phyloP scores from a whole-genome alignment of 2,329 filamentous ascomycete genomes.

The Pseudocercospora fijiensis region DNA sequence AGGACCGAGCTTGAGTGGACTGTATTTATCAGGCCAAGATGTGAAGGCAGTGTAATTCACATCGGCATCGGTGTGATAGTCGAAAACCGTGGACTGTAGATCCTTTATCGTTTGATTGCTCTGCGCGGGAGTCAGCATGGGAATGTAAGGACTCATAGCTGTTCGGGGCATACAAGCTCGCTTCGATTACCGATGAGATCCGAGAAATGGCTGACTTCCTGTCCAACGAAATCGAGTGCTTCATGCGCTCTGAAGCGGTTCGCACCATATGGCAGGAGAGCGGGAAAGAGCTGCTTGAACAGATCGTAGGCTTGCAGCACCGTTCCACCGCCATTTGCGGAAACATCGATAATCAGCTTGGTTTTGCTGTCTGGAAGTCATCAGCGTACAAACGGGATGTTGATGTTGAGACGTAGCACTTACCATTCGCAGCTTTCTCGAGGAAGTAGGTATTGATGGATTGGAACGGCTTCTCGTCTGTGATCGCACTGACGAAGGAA shows the following conservation, averaged over 20 bases:
- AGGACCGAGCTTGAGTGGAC: conserved; percentile 41
- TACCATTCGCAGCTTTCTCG: conserved; percentile 42
- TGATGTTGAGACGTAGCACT: background rate
- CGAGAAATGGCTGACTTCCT: conserved; percentile 42
- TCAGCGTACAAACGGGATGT: background rate
- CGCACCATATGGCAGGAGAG: conserved; percentile 50
- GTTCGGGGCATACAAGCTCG: conserved; percentile 11
- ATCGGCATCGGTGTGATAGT: conserved; percentile 49
- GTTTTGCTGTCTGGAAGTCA: conserved; percentile 50
- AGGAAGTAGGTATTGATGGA: conserved; percentile 45
- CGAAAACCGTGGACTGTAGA: conserved; percentile 46
- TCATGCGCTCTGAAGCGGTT: conserved; percentile 55
- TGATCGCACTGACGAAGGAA: conserved; percentile 41
- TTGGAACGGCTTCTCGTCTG: conserved; percentile 42
- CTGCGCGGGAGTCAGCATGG: conserved; percentile 34
- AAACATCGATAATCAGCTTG: conserved; percentile 61
- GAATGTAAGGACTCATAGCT: background rate
- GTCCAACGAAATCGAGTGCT: conserved; percentile 46
- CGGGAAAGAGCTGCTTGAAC: conserved; percentile 58
- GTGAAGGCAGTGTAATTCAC: conserved; percentile 52
- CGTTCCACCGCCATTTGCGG: conserved; percentile 59
- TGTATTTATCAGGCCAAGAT: conserved; percentile 50
- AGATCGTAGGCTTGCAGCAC: conserved; percentile 61
- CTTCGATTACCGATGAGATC: conserved; percentile 35
- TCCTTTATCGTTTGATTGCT: conserved; percentile 44